Evolutionary conservation across 2,329 filamentous ascomycete species (phyloP), one percentile per base, ranked within the genome.

Genomic region (Colletotrichum coccodes): DNA sequence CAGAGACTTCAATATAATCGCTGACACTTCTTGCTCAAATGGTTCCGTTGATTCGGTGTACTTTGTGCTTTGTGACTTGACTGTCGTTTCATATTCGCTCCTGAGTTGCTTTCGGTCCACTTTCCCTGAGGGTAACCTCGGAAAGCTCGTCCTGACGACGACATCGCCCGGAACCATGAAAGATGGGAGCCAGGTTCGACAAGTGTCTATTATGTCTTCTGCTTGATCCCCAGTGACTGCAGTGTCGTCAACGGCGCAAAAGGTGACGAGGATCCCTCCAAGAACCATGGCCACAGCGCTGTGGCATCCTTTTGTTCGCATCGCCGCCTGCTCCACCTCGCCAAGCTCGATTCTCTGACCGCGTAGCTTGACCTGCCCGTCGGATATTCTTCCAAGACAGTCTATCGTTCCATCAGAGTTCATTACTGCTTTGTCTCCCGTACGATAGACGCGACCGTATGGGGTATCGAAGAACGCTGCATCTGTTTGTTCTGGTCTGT

Each of bases 151-250:
- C 70, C 92, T 80, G 1, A 92, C 75, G 0, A 94, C 78, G 28
- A 97, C 81, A 70, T 97, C 92, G 4, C 87, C 86, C 0, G 95
- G 95, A 1, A 97, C 81, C 95, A 97, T 97, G 76, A 91, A 96
- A 4, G 85, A 84, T 0, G 94, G 94, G 1, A 98, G 84, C 93
- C 94, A 97, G 58, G 85, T 84, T 58, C 84, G 85, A 78, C 94
- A 97, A 5, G 84, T 86, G 18, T 84, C 76, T 36, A 87, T 75
- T 12, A 97, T 81, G 78, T 77, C 38, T 6, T 77, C 75, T 6
- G 74, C 71, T 1, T 65, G 8, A 71, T 42, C 28, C 1, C 38
- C 18, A 11, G 23, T 4, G n/a, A 7, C 73, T 54, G 40, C 73
- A 9, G 63, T 69, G 3, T 78, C 73, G 40, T 88, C 86, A 1